Evolutionary conservation across 768 basidiomycete species (phyloP).

Genomic region (Tulasnella sp.): DNA sequence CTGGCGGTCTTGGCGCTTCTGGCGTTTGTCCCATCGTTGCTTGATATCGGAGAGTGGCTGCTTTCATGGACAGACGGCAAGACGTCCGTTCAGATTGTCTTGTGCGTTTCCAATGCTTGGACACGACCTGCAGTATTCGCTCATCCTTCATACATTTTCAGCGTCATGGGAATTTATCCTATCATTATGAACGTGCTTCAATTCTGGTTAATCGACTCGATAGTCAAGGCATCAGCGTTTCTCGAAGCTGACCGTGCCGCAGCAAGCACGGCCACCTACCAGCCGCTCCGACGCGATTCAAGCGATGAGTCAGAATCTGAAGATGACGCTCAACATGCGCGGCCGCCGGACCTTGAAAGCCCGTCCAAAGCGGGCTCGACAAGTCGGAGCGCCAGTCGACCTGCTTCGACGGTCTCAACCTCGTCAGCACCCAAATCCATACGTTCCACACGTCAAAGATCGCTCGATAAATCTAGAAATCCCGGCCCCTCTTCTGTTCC

Average conservation of each 20-base stretch:
- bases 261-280: slow-evolving; percentile 19
- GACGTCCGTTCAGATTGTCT: slow-evolving; percentile 68
- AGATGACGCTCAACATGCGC: slow-evolving; percentile 27
- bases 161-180: slow-evolving; percentile 85
- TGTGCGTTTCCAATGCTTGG: slow-evolving; percentile 50
- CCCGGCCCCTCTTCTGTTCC: neutral
- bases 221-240: slow-evolving; percentile 61
- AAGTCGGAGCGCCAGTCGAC: slow-evolving; percentile 17
- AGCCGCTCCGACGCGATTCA: slow-evolving; percentile 24
- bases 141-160: slow-evolving; percentile 35
- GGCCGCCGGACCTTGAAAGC: neutral
- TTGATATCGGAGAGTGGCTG: slow-evolving; percentile 78
- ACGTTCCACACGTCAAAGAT: neutral
- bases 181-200: slow-evolving; percentile 85
- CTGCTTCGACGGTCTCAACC: neutral
- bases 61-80: slow-evolving; percentile 71
- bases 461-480: neutral
- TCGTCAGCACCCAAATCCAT: slow-evolving; percentile 28
- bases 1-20: slow-evolving; percentile 78
- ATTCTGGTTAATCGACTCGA: slow-evolving; percentile 93
- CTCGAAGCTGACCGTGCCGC: slow-evolving; percentile 28
- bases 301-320: slow-evolving; percentile 27
- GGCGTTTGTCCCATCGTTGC: slow-evolving; percentile 63
- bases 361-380: slow-evolving; percentile 7
- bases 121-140: neutral